phyloP scores from a whole-genome alignment of 2,329 filamentous ascomycete genomes.

The Neoscytalidium dimidiatum region DNA sequence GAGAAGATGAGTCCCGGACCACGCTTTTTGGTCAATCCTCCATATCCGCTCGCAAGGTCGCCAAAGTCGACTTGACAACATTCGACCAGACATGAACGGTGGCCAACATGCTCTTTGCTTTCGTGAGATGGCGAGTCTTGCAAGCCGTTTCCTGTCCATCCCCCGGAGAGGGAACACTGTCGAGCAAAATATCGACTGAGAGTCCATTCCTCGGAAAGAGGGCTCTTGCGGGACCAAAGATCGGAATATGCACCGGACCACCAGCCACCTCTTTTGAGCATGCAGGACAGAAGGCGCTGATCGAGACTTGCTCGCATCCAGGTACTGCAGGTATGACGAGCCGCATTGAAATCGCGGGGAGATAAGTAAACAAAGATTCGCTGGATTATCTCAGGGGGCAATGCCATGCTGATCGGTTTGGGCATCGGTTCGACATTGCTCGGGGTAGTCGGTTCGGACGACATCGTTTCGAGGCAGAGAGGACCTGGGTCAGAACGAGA shows the following conservation, averaged over 20 bases:
- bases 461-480: slow-evolving; percentile 25
- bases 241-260: slow-evolving; percentile 31
- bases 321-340: slow-evolving; percentile 59
- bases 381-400: slow-evolving; percentile 49
- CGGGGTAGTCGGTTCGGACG: slow-evolving; percentile 34
- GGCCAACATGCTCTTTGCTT: slow-evolving; percentile 6
- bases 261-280: slow-evolving; percentile 61
- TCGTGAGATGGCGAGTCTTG: slow-evolving; percentile 23
- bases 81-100: slow-evolving; percentile 4
- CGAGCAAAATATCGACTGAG: slow-evolving; percentile 52
- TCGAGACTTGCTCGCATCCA: slow-evolving; percentile 64
- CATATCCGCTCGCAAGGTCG: slow-evolving; percentile 1
- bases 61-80: slow-evolving; percentile 23
- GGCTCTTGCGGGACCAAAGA: slow-evolving; percentile 11
- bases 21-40: neutral
- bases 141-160: slow-evolving; percentile 43
- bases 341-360: slow-evolving; percentile 60
- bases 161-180: slow-evolving; percentile 49
- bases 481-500: slow-evolving; percentile 25
- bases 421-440: neutral
- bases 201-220: slow-evolving; percentile 34
- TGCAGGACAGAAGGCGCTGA: slow-evolving; percentile 49
- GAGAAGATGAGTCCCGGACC: slow-evolving; percentile 46
- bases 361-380: slow-evolving; percentile 48
- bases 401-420: neutral